Evolutionary conservation across 768 basidiomycete species (phyloP).

Genomic region (Trametes sanguinea): DNA sequence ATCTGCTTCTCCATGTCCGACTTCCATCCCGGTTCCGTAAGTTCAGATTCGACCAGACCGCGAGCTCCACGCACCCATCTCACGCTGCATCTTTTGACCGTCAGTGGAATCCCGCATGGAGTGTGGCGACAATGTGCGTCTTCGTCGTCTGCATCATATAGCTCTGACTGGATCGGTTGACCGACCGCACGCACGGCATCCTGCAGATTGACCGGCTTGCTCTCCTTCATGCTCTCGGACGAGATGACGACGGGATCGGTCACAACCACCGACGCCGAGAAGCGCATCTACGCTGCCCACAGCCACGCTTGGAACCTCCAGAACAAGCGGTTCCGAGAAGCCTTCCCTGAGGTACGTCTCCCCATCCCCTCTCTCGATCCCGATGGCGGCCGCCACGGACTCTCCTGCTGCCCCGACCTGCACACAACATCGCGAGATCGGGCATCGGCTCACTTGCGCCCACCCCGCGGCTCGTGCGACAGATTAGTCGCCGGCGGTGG

Average conservation of each 20-base stretch:
- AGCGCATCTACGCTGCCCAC: conserved; percentile 69
- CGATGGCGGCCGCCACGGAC: not conserved
- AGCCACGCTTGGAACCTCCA: conserved; percentile 87
- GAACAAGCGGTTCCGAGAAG: conserved; percentile 81
- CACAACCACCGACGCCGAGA: conserved; percentile 76
- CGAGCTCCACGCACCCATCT: not conserved
- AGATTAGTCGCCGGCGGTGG: not conserved
- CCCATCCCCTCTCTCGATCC: conserved; percentile 1
- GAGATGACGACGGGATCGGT: conserved; percentile 97
- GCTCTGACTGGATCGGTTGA: conserved; percentile 5
- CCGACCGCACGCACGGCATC: not conserved
- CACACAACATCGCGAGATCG: not conserved
- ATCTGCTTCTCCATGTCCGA: conserved; percentile 99
- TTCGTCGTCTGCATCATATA: not conserved
- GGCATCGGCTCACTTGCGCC: conserved; percentile 8
- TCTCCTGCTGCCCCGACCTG: no score
- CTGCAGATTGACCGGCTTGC: conserved; percentile 81
- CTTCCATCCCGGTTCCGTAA: conserved; percentile 85
- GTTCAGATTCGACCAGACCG: conserved; percentile 32
- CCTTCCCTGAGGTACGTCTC: conserved; percentile 81
- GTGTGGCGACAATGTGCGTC: conserved; percentile 88
- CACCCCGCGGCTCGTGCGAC: not conserved
- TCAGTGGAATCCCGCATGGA: conserved; percentile 96
- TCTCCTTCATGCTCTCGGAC: conserved; percentile 94
- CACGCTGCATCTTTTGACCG: not conserved